Evolutionary conservation across 106 monocot species (phyloP), one percentile per base, ranked within the genome.

Genomic region (Iris macrosiphon): DNA sequence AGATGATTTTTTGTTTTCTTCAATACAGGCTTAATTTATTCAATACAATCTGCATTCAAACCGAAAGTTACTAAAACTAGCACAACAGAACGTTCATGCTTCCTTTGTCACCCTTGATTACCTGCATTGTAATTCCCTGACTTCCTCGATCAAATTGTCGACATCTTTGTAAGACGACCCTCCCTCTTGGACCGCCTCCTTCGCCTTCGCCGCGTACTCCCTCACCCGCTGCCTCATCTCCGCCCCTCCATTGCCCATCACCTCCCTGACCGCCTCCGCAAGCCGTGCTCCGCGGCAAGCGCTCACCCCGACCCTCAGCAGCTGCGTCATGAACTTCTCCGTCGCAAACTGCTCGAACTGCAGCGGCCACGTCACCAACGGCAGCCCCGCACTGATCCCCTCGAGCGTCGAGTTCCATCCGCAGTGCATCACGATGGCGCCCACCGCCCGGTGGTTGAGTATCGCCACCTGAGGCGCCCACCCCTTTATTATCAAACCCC

Each of bases 361-460:
- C 49, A 63, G 35, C 38, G 62, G 62, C 62, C 49, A 49, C 49
- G 49, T 25, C 24, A 38, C 26, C 56, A 66, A 11, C 40, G 66
- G 65, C 45, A 55, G 2, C 22, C 65, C 50, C 12, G 19, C 52
- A 7, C 30, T 25, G 43, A 51, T 41, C 20, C 57, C 70, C 32
- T 46, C 70, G 52, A 51, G 53, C 57, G 24, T 41, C 20, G 50
- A 32, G 42, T 63, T 63, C 63, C 63, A 63, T 5, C 63, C 63
- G 55, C 55, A 43, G 32, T 53, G 55, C 53, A 42, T 63, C 20
- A 57, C 31, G 47, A 61, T 45, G 0, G 69, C 78, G 6, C 70
- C 73, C 11, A 66, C 58, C 31, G 74, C 69, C 15, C 21, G 10
- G 67, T 78, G 78, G 1, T 13, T 31, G 11, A 60, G 21, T 3